Conservation (phyloP, 768 basidiomycete genomes). For the Suillus americanus region DNA sequence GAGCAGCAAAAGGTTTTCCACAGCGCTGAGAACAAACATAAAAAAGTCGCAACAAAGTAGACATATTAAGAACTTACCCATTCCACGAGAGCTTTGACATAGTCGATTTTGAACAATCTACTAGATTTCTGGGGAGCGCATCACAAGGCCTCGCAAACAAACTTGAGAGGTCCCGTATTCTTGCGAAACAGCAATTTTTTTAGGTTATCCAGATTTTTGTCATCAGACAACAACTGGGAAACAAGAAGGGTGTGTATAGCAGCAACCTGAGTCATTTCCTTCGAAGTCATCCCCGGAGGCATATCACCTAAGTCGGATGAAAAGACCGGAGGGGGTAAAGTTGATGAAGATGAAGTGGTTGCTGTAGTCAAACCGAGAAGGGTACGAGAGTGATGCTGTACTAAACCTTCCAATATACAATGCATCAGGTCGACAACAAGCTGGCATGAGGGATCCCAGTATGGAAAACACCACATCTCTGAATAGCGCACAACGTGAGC, state of each 20-base stretch:
- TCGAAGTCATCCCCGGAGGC: background rate
- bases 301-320: background rate
- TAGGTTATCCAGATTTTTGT: background rate
- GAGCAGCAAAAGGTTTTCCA: background rate
- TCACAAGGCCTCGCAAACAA: background rate
- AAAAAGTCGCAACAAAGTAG: background rate
- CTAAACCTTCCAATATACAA: background rate
- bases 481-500: slow-evolving; percentile 17
- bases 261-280: background rate
- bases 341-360: background rate
- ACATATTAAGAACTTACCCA: background rate
- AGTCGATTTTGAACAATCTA: background rate
- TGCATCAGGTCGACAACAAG: slow-evolving; percentile 23
- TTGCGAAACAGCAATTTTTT: background rate
- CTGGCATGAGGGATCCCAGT: slow-evolving; percentile 17
- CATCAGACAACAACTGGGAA: background rate
- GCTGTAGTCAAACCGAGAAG: background rate
- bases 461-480: slow-evolving; percentile 16
- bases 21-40: background rate
- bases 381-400: background rate
- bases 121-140: background rate
- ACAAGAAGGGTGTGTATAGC: background rate
- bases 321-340: background rate
- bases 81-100: background rate
- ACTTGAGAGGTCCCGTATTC: background rate